Conservation (phyloP, 345 rosid genomes). For the Hibiscus trionum region DNA sequence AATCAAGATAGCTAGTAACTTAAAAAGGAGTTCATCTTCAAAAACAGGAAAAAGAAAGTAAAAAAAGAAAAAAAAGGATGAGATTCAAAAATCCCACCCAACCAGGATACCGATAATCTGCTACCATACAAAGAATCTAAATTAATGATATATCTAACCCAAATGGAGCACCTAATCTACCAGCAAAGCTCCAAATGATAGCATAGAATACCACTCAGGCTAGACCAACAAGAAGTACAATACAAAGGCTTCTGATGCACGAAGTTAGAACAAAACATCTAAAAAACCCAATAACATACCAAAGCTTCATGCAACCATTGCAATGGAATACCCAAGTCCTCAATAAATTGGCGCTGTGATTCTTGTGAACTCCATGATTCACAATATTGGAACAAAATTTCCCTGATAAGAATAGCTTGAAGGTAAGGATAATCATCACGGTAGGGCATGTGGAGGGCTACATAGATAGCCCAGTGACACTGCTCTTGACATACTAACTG, state of each 20-base stretch:
- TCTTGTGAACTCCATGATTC: slow-evolving; percentile 80
- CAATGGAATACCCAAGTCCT: slow-evolving; percentile 64
- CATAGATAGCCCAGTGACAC: slow-evolving; percentile 96
- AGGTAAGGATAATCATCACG: slow-evolving; percentile 68
- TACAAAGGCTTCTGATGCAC: slow-evolving; percentile 11
- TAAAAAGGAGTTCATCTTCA: background rate
- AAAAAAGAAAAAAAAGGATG: background rate
- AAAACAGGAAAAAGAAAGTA: background rate
- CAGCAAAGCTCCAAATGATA: background rate
- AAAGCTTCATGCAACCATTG: slow-evolving; percentile 94
- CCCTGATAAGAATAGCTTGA: slow-evolving; percentile 61
- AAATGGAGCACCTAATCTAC: background rate
- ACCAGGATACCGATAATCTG: background rate
- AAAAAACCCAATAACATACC: slow-evolving; percentile 38
- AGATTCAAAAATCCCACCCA: background rate
- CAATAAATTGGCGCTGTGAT: slow-evolving; percentile 64
- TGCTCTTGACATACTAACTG: slow-evolving; percentile 75
- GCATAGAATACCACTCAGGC: slow-evolving; percentile 2
- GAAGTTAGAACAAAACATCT: slow-evolving; percentile 10
- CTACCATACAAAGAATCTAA: background rate
- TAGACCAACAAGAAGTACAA: background rate
- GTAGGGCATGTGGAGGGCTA: slow-evolving; percentile 75
- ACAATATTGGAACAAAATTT: slow-evolving; percentile 86
- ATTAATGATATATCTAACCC: background rate
- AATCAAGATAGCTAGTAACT: background rate